These are phyloP conservation scores for Candolleomyces aberdarensis DNA, from an alignment of 768 basidiomycete species.

Conservation along the genomic window DNA sequence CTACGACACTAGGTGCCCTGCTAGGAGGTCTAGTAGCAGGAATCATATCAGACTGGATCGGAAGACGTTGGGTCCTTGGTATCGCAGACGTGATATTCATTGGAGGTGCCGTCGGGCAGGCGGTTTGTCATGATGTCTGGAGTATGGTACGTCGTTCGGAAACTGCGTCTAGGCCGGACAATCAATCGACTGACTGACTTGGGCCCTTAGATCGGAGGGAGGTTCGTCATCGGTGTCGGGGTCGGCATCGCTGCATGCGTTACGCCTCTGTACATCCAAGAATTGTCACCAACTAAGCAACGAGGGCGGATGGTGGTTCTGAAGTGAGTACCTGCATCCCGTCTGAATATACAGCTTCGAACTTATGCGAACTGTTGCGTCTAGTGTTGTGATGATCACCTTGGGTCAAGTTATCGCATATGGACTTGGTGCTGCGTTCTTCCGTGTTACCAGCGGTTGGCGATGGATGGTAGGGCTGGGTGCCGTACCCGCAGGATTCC, in stretches of 20 bases:
- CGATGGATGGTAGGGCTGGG: conserved; percentile 84
- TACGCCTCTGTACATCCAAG: conserved; percentile 82
- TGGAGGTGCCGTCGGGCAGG: conserved; percentile 68
- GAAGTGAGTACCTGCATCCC: conserved; percentile 36
- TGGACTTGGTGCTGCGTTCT: conserved; percentile 67
- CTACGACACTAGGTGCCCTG: conserved; percentile 76
- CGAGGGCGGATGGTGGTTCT: conserved; percentile 78
- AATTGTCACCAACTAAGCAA: conserved; percentile 71
- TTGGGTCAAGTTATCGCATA: conserved; percentile 79
- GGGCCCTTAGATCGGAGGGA: conserved; percentile 52
- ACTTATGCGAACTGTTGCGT: background rate
- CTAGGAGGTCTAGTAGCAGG: conserved; percentile 73
- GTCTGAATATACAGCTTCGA: too few relatives aligned
- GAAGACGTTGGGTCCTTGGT: conserved; percentile 60
- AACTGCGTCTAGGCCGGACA: background rate
- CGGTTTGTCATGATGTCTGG: conserved; percentile 66
- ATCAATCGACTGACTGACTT: background rate
- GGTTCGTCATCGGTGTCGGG: conserved; percentile 72
- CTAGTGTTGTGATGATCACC: conserved; percentile 72
- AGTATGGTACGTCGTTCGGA: conserved; percentile 50
- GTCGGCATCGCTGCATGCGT: conserved; percentile 77
- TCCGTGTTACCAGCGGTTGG: conserved; percentile 62
- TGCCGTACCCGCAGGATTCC: conserved; percentile 62
- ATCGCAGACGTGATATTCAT: conserved; percentile 74
- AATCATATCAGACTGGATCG: conserved; percentile 66